phyloP scores from a whole-genome alignment of 441 rosid species.

The Sinapis alba region DNA sequence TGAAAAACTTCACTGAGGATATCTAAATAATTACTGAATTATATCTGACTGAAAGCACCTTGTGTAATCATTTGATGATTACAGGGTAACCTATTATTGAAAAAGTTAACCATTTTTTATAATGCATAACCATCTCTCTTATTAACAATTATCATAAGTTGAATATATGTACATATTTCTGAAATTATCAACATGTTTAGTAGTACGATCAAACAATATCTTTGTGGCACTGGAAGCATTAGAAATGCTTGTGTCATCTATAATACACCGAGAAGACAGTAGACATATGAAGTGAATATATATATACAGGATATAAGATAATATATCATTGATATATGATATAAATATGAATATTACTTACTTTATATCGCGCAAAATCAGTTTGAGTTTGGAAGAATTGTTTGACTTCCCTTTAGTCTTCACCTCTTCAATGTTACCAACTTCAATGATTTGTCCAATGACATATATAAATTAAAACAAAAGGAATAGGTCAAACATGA shows the following conservation, averaged over 20 bases:
- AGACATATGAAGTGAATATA: background rate
- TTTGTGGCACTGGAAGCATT: background rate
- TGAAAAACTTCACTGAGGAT: background rate
- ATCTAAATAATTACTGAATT: background rate
- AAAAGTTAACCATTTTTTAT: background rate
- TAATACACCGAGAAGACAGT: background rate
- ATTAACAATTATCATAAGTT: background rate
- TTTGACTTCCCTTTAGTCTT: too few species aligned
- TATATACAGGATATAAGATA: too few species aligned
- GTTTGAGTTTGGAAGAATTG: too few species aligned
- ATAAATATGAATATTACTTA: too few species aligned
- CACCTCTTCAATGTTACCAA: too few species aligned
- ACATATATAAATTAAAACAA: too few species aligned
- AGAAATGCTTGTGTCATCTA: background rate
- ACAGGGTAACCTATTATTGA: background rate
- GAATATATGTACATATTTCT: background rate
- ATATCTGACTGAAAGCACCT: background rate
- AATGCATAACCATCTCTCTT: background rate
- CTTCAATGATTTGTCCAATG: too few species aligned
- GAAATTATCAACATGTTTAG: background rate
- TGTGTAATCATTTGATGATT: background rate
- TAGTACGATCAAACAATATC: background rate
- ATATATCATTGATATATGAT: too few species aligned
- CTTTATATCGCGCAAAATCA: too few species aligned
- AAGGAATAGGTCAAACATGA: too few species aligned